Evolutionary conservation across 306 rosid species (phyloP).

Genomic region (Glycine tomentella): DNA sequence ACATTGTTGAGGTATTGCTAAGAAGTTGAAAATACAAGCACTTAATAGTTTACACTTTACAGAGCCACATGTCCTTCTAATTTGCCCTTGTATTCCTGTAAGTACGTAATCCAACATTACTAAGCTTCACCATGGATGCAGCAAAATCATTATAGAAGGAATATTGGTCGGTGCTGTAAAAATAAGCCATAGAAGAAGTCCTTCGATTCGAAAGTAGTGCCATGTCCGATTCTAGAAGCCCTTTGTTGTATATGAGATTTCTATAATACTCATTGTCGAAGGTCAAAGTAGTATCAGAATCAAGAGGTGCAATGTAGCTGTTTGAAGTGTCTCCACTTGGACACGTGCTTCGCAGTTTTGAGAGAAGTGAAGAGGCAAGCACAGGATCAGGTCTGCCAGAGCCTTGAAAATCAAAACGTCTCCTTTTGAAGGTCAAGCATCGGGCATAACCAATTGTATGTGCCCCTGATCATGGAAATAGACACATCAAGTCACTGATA

Average conservation of each 20-base stretch:
- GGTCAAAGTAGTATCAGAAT: constrained; percentile 31
- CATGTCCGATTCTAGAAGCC: constrained; percentile 70
- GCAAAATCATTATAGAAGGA: constrained; percentile 65
- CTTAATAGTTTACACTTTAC: constrained; percentile 62
- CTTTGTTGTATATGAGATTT: constrained; percentile 50
- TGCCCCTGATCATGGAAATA: constrained; percentile 51
- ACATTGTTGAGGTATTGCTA: neutral
- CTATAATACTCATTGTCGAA: constrained; percentile 69
- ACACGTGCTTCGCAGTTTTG: constrained; percentile 53
- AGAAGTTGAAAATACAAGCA: neutral
- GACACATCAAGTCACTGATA: neutral
- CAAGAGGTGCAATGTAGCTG: constrained; percentile 67
- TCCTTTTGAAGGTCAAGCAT: constrained; percentile 64
- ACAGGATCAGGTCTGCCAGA: constrained; percentile 71
- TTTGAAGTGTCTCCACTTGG: constrained; percentile 55
- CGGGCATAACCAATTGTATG: constrained; percentile 81
- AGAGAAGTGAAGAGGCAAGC: constrained; percentile 49
- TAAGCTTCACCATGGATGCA: constrained; percentile 68
- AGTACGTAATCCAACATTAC: constrained; percentile 63
- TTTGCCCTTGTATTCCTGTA: constrained; percentile 62
- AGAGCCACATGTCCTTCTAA: constrained; percentile 64
- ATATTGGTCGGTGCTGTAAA: constrained; percentile 49
- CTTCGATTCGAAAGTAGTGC: constrained; percentile 51
- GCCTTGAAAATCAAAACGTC: constrained; percentile 65
- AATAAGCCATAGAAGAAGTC: constrained; percentile 52